A percentile compares a stretch with the other conserved stretches of the same genome.
phyloP scores from a whole-genome alignment of 2,329 filamentous ascomycete species.

The Penicillium sp. region DNA sequence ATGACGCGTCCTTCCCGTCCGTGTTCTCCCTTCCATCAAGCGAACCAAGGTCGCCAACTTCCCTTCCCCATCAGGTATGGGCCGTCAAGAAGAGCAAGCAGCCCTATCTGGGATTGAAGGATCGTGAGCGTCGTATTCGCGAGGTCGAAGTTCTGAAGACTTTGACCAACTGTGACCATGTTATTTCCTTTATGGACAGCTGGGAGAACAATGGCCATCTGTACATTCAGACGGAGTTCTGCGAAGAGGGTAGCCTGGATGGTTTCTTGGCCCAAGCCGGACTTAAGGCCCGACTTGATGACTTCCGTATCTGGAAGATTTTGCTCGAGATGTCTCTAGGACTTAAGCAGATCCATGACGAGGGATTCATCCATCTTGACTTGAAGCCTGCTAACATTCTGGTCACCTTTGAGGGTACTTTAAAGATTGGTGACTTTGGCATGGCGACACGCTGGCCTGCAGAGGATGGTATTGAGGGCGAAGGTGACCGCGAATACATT shows the following conservation, averaged over 20 bases:
- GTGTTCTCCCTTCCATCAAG: constrained; percentile 48
- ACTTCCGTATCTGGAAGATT: constrained; percentile 99
- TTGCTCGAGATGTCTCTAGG: constrained; percentile 81
- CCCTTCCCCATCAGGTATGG: constrained; percentile 64
- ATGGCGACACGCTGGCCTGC: constrained; percentile 77
- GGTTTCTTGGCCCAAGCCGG: constrained; percentile 81
- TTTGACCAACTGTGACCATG: constrained; percentile 77
- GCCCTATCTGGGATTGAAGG: constrained; percentile 71
- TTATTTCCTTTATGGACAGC: constrained; percentile 76
- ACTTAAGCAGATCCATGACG: constrained; percentile 83
- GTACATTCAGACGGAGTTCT: constrained; percentile 97
- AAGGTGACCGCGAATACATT: constrained; percentile 95
- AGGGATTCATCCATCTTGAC: constrained; percentile 72
- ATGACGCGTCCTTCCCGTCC: constrained; percentile 37
- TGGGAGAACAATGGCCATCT: constrained; percentile 85
- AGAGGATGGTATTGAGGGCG: constrained; percentile 73
- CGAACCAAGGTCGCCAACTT: constrained; percentile 53
- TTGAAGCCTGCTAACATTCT: constrained; percentile 65
- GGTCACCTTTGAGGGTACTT: constrained; percentile 63
- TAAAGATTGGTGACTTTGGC: constrained; percentile 67
- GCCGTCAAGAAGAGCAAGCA: constrained; percentile 92
- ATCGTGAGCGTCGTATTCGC: constrained; percentile 77
- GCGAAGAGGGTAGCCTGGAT: constrained; percentile 88
- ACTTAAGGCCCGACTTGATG: constrained; percentile 80
- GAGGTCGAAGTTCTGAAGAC: constrained; percentile 78